A percentile compares a stretch with the other conserved stretches of the same genome.
phyloP scores from a whole-genome alignment of 2,329 filamentous ascomycete genomes.

The Aphanoascus verrucosus region DNA sequence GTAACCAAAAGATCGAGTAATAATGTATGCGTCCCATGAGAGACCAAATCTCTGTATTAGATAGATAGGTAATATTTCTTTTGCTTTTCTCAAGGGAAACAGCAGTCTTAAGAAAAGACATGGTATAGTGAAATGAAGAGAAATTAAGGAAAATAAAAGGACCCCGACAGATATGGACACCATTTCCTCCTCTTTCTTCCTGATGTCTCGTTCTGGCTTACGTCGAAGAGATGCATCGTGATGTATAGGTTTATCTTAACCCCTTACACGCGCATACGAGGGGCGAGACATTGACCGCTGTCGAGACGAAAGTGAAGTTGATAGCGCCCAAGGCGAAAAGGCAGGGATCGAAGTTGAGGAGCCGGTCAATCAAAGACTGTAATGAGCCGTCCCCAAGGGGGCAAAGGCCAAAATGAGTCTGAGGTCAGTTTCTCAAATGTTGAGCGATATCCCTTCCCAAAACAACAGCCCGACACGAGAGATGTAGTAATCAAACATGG shows the following conservation, averaged over 20 bases:
- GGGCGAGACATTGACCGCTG: not conserved
- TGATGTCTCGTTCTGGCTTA: not conserved
- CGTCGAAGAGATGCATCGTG: not conserved
- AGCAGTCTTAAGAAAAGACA: not conserved
- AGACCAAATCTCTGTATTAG: not conserved
- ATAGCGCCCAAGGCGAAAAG: not conserved
- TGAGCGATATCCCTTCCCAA: not conserved
- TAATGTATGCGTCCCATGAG: not conserved
- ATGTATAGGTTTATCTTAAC: not conserved
- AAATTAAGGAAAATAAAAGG: not conserved
- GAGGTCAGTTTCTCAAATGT: not conserved
- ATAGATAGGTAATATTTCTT: conserved; percentile 4
- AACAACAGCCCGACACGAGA: not conserved
- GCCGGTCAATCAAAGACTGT: not conserved
- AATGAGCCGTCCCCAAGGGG: not conserved
- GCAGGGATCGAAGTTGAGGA: not conserved
- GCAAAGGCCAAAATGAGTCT: not conserved
- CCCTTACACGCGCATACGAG: not conserved
- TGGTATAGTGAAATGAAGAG: not conserved
- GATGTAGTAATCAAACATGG: not conserved
- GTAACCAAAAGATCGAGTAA: not conserved
- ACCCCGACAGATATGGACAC: conserved; percentile 1
- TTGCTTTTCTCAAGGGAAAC: not conserved
- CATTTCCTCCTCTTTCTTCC: not conserved
- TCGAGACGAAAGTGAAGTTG: not conserved